Evolutionary conservation across 108 stramenopile genomes (phyloP).

Genomic region (Fistulifera pelliculosa): DNA sequence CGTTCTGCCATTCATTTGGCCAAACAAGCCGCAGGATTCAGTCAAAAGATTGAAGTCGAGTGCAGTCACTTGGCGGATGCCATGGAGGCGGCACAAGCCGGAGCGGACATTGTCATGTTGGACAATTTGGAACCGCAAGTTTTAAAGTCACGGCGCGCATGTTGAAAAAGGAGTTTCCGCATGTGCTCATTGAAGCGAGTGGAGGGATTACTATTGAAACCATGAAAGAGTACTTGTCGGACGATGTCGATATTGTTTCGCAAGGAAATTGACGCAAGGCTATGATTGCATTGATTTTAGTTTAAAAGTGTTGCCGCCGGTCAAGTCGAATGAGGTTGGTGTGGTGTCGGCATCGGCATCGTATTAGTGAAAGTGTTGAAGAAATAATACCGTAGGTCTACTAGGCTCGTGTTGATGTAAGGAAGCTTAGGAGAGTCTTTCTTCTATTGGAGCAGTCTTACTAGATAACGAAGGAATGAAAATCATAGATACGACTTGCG

Average conservation of each 20-base stretch:
- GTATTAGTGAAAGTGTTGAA: too few species aligned
- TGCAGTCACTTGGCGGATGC: slow-evolving; percentile 85
- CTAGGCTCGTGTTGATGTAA: too few species aligned
- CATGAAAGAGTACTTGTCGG: slow-evolving; percentile 72
- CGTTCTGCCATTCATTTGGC: slow-evolving; percentile 83
- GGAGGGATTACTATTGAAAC: slow-evolving; percentile 96
- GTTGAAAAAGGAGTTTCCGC: slow-evolving; percentile 82
- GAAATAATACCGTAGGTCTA: too few species aligned
- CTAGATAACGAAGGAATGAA: too few species aligned
- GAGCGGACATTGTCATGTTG: slow-evolving; percentile 94
- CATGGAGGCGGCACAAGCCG: slow-evolving; percentile 83
- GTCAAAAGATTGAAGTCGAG: slow-evolving; percentile 98
- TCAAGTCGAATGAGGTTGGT: not conserved
- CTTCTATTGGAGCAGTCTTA: too few species aligned
- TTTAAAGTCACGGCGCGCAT: slow-evolving; percentile 67
- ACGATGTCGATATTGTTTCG: slow-evolving; percentile 92
- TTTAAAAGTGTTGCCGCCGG: slow-evolving; percentile 63
- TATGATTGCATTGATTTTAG: slow-evolving; percentile 93
- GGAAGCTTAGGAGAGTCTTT: too few species aligned
- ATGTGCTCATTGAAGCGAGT: slow-evolving; percentile 93
- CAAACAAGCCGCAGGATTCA: slow-evolving; percentile 84
- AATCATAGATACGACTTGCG: too few species aligned
- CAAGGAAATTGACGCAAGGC: slow-evolving; percentile 97
- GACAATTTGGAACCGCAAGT: slow-evolving; percentile 90
- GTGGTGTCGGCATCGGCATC: too few species aligned